These are phyloP conservation scores for Cicer bijugum DNA, from an alignment of 306 rosid genomes.

Conservation along the genomic window DNA sequence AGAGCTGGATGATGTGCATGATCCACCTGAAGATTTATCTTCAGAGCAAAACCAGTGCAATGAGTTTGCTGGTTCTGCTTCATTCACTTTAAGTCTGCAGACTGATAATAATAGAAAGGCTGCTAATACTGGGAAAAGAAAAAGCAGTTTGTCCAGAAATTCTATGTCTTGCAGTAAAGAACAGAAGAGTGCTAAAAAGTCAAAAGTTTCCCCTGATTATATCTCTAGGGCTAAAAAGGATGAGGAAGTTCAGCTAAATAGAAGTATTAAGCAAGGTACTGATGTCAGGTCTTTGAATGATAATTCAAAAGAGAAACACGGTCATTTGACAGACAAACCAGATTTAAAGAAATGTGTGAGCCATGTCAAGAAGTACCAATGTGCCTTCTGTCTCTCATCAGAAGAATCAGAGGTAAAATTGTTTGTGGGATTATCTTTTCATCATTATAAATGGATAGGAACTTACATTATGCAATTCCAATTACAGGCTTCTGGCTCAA, in stretches of 20 bases:
- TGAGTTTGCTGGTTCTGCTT: slow-evolving; percentile 40
- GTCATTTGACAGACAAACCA: slow-evolving; percentile 42
- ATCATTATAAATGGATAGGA: slow-evolving; percentile 1
- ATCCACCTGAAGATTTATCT: slow-evolving; percentile 46
- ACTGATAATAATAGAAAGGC: slow-evolving; percentile 38
- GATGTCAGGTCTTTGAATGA: slow-evolving; percentile 42
- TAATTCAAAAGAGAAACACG: slow-evolving; percentile 45
- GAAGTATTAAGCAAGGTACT: slow-evolving; percentile 35
- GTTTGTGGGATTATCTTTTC: slow-evolving; percentile 25
- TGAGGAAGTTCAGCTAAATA: slow-evolving; percentile 42
- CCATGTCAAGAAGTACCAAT: slow-evolving; percentile 46
- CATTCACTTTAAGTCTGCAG: slow-evolving; percentile 42
- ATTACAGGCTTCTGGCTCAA: slow-evolving; percentile 75
- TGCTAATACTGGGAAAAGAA: slow-evolving; percentile 16
- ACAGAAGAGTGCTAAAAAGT: slow-evolving; percentile 47
- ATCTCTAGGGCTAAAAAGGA: slow-evolving; percentile 26
- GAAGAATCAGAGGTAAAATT: slow-evolving; percentile 79
- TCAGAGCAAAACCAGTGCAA: slow-evolving; percentile 43
- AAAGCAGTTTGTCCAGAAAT: slow-evolving; percentile 42
- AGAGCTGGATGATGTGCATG: slow-evolving; percentile 46
- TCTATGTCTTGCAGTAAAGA: slow-evolving; percentile 43
- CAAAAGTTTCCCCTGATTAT: slow-evolving; percentile 44
- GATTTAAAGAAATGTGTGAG: slow-evolving; percentile 60
- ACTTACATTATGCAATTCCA: slow-evolving; percentile 22
- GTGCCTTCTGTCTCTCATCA: slow-evolving; percentile 82